phyloP scores from a whole-genome alignment of 2,329 filamentous ascomycete species.

The Diaporthe aspalathi region DNA sequence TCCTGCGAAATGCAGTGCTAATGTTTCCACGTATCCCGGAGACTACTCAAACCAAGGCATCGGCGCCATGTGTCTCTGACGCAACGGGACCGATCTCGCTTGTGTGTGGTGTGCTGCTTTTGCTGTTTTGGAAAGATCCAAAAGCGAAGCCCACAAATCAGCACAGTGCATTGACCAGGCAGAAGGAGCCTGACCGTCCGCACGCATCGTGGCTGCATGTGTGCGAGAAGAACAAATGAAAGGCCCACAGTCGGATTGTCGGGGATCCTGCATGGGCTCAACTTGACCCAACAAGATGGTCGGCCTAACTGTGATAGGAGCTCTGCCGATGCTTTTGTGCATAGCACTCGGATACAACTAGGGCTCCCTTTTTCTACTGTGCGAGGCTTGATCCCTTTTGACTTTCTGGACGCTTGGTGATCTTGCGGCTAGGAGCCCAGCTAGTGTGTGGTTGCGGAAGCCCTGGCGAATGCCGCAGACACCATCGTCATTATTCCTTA shows the following conservation, averaged over 20 bases:
- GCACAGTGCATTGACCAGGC: not conserved
- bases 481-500: too few species aligned
- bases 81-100: slow-evolving; percentile 25
- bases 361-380: not conserved
- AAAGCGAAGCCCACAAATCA: not conserved
- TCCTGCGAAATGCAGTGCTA: not conserved
- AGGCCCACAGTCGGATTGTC: not conserved
- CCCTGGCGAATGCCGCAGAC: too few species aligned
- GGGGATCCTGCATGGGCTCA: slow-evolving; percentile 14
- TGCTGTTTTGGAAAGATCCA: not conserved
- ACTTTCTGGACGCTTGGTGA: not conserved
- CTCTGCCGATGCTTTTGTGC: not conserved
- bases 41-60: not conserved
- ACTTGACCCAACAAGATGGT: slow-evolving; percentile 16
- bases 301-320: slow-evolving; percentile 14
- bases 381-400: not conserved
- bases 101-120: slow-evolving; percentile 2
- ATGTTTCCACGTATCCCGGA: not conserved
- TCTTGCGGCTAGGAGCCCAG: too few species aligned
- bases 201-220: slow-evolving; percentile 6
- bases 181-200: slow-evolving; percentile 16
- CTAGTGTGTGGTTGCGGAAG: too few species aligned
- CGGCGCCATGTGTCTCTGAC: not conserved
- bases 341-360: not conserved
- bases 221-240: not conserved